Evolutionary conservation across 768 basidiomycete species (phyloP).

Genomic region (Mycena kentingensis): DNA sequence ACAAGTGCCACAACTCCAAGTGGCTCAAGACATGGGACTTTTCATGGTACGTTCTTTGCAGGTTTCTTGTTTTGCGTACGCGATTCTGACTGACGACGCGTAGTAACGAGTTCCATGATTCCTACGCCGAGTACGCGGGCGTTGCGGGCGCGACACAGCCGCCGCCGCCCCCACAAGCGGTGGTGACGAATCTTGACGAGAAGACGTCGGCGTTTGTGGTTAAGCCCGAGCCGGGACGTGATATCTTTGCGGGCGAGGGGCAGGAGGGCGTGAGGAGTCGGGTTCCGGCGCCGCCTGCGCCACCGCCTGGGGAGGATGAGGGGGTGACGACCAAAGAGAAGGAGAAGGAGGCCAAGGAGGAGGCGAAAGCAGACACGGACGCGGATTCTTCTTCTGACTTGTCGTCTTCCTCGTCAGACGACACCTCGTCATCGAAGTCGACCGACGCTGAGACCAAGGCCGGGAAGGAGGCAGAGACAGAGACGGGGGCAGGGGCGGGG

Average conservation of each 20-base stretch:
- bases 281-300: conserved; percentile 15
- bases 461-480: conserved; percentile 12
- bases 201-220: conserved; percentile 45
- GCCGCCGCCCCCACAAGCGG: conserved; percentile 41
- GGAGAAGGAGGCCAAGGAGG: neutral
- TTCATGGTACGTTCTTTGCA: conserved; percentile 62
- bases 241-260: conserved; percentile 64
- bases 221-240: conserved; percentile 70
- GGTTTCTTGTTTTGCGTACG: neutral
- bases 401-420: neutral
- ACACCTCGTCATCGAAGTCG: conserved; percentile 13
- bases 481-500: conserved; percentile 12
- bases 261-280: conserved; percentile 53
- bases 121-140: conserved; percentile 59
- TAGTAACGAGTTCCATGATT: conserved; percentile 32
- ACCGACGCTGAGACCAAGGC: conserved; percentile 4
- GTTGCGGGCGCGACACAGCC: conserved; percentile 34
- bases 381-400: conserved; percentile 2
- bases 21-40: conserved; percentile 98
- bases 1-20: conserved; percentile 70
- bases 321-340: conserved; percentile 38
- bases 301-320: conserved; percentile 29
- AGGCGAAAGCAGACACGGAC: conserved; percentile 11
- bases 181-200: conserved; percentile 49
- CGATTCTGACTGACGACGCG: neutral